A percentile compares a stretch with the other conserved stretches of the same genome.
Conservation (phyloP, 2,329 filamentous ascomycete genomes). For the Aspergillus amoenus region DNA sequence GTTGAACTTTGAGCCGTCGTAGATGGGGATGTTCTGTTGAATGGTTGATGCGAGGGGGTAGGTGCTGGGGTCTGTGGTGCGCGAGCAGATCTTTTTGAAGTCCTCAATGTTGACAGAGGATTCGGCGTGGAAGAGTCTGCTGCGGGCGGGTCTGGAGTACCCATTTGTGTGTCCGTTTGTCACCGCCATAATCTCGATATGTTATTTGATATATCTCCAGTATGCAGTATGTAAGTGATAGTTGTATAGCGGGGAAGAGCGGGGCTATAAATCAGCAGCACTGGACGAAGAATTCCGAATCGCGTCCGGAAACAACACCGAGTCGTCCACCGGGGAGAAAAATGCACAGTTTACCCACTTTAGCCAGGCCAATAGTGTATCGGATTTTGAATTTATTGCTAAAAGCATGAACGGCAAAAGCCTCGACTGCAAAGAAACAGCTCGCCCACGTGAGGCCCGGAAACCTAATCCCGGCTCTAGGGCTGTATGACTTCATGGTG, state of each 20-base stretch:
- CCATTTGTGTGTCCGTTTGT: not conserved
- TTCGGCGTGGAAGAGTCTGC: slow-evolving; percentile 23
- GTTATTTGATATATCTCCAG: no score
- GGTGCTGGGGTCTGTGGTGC: slow-evolving; percentile 32
- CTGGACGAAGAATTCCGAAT: slow-evolving; percentile 6
- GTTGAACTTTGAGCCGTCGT: slow-evolving; percentile 46
- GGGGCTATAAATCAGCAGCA: slow-evolving; percentile 2
- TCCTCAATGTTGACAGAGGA: slow-evolving; percentile 33
- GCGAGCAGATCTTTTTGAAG: slow-evolving; percentile 48
- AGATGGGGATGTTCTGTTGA: slow-evolving; percentile 56
- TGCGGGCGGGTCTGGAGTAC: not conserved
- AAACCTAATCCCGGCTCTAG: slow-evolving; percentile 13
- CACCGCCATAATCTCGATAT: not conserved
- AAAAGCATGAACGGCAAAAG: not conserved
- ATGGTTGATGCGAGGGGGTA: slow-evolving; percentile 53
- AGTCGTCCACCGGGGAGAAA: not conserved
- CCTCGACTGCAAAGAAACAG: no score
- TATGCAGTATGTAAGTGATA: not conserved
- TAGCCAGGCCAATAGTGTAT: not conserved
- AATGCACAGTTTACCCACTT: not conserved
- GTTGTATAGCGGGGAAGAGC: not conserved
- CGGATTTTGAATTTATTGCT: not conserved
- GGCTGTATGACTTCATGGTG: not conserved
- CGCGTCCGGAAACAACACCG: not conserved
- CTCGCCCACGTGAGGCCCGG: slow-evolving; percentile 10